Percentiles rank a stretch among this genome's conserved stretches.
Conservation (phyloP, 106 monocot species). For the Dendrobium officinale region DNA sequence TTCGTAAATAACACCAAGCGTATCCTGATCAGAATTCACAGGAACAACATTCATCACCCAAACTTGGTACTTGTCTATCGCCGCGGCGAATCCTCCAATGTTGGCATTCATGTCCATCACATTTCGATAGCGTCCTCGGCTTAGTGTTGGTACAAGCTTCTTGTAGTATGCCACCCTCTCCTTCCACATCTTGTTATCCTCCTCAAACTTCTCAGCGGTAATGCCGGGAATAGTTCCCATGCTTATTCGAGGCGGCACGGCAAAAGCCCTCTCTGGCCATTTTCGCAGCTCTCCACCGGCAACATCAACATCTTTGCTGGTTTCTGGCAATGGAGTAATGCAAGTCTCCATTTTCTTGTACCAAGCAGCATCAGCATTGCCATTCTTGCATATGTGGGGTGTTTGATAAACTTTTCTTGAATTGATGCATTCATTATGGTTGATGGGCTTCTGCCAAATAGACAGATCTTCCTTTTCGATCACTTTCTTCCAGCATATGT, state of each 20-base stretch:
- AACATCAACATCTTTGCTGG: conserved; percentile 16
- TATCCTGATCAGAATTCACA: conserved; percentile 1
- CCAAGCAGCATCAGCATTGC: conserved; percentile 19
- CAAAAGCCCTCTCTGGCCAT: conserved; percentile 37
- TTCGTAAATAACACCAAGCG: conserved; percentile 43
- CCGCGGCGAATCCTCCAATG: conserved; percentile 47
- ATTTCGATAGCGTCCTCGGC: conserved; percentile 28
- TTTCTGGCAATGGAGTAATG: conserved; percentile 39
- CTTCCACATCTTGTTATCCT: conserved; percentile 39
- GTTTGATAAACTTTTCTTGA: conserved; percentile 9
- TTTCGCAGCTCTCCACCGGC: conserved; percentile 28
- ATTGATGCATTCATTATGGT: conserved; percentile 35
- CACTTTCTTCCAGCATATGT: conserved; percentile 51
- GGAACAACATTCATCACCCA: conserved; percentile 65
- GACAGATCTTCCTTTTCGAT: conserved; percentile 45
- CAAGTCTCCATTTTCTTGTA: conserved; percentile 49
- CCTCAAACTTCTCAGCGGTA: conserved; percentile 18
- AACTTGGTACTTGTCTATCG: conserved; percentile 24
- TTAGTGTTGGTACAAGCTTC: conserved; percentile 24
- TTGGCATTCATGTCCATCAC: conserved; percentile 61
- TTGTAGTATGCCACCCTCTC: conserved; percentile 25
- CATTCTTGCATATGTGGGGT: conserved; percentile 12
- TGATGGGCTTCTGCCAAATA: conserved; percentile 50
- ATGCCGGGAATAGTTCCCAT: conserved; percentile 19
- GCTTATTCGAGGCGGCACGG: conserved; percentile 33